These are phyloP conservation scores for Colletotrichum eremochloae DNA, from an alignment of 2,329 filamentous ascomycete genomes.

Conservation along the genomic window DNA sequence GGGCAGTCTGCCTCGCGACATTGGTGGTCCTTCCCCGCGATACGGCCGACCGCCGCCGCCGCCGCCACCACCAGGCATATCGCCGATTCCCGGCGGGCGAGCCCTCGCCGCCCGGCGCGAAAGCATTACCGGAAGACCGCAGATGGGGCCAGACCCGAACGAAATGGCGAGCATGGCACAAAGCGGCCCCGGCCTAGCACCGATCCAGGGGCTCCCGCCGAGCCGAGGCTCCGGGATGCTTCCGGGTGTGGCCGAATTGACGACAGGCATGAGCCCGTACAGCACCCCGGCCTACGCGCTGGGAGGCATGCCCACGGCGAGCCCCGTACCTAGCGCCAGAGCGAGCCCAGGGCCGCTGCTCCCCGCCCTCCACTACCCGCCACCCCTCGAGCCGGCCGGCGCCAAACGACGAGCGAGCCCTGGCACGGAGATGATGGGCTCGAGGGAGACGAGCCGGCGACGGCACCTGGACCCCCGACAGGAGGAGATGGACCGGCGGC, in stretches of 20 bases:
- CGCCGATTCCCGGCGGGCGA: slow-evolving; percentile 52
- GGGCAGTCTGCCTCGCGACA: slow-evolving; percentile 59
- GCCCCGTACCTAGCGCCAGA: slow-evolving; percentile 54
- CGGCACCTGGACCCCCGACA: slow-evolving; percentile 46
- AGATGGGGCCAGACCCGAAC: slow-evolving; percentile 49
- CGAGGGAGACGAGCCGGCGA: slow-evolving; percentile 61
- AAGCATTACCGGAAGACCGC: slow-evolving; percentile 51
- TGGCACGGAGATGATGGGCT: slow-evolving; percentile 52
- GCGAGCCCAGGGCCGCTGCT: slow-evolving; percentile 60
- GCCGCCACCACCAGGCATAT: slow-evolving; percentile 49
- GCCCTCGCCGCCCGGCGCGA: slow-evolving; percentile 58
- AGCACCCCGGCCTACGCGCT: slow-evolving; percentile 68
- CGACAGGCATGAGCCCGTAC: slow-evolving; percentile 73
- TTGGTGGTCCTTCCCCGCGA: slow-evolving; percentile 57
- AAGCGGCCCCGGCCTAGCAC: slow-evolving; percentile 61
- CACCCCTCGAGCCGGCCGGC: slow-evolving; percentile 55
- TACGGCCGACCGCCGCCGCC: slow-evolving; percentile 54
- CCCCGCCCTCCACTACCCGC: slow-evolving; percentile 52
- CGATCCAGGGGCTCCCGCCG: slow-evolving; percentile 63
- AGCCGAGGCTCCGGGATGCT: slow-evolving; percentile 61
- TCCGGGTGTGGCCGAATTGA: slow-evolving; percentile 74
- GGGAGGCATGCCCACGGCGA: slow-evolving; percentile 53
- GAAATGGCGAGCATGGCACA: slow-evolving; percentile 51
- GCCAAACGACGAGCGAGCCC: slow-evolving; percentile 67
- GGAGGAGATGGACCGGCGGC: slow-evolving; percentile 41